These are phyloP conservation scores for Pseudovirgaria hyperparasitica DNA, from an alignment of 2,329 filamentous ascomycete genomes.

Conservation along the genomic window DNA sequence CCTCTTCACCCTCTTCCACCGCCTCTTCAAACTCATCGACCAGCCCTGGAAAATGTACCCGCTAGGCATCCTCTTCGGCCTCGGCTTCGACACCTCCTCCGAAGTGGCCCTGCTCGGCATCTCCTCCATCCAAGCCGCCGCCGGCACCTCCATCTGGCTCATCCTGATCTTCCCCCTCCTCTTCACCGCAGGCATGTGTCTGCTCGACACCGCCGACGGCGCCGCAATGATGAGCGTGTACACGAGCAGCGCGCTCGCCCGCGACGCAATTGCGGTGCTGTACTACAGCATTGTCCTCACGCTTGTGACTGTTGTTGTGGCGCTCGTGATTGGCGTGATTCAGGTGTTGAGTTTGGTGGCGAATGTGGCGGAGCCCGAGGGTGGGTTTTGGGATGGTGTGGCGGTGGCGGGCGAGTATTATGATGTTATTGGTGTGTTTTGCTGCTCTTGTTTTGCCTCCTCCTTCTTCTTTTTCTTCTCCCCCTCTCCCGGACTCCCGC, in stretches of 20 bases:
- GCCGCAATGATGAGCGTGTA: constrained; percentile 94
- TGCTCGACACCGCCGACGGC: constrained; percentile 84
- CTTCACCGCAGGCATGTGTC: constrained; percentile 92
- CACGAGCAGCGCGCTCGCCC: constrained; percentile 62
- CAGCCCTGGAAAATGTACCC: constrained; percentile 93
- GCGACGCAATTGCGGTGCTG: constrained; percentile 76
- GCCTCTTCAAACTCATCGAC: constrained; percentile 61
- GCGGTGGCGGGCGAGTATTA: constrained; percentile 65
- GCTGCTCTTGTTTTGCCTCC: neutral
- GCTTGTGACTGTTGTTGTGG: constrained; percentile 68
- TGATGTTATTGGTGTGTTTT: constrained; percentile 55
- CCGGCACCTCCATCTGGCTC: constrained; percentile 84
- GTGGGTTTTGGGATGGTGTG: constrained; percentile 85
- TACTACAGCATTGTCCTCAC: constrained; percentile 91
- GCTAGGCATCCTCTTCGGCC: constrained; percentile 69
- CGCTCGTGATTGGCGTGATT: constrained; percentile 72
- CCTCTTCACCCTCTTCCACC: constrained; percentile 57
- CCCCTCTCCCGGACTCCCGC: neutral
- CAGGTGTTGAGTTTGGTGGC: constrained; percentile 70
- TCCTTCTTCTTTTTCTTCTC: neutral
- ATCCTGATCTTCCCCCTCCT: constrained; percentile 84
- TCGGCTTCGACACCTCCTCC: constrained; percentile 91
- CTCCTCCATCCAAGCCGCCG: constrained; percentile 70
- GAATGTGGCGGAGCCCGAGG: constrained; percentile 60
- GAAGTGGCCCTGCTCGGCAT: constrained; percentile 90